These are phyloP conservation scores for Chytriomyces confervae DNA, from an alignment of 192 early-diverging fungal species.

Conservation along the genomic window DNA sequence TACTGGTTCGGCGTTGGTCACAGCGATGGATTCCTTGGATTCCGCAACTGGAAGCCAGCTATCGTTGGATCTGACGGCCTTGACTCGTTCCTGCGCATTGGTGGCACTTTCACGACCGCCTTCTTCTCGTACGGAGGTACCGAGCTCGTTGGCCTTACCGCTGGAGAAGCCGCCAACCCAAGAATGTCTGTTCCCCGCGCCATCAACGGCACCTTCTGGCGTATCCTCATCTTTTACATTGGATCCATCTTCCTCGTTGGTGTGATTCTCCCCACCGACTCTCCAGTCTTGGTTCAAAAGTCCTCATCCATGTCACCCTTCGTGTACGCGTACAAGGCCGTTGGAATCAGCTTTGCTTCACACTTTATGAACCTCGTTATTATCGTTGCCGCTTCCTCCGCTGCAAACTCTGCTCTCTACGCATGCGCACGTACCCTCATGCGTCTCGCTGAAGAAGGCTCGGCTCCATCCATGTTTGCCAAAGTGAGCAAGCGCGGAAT, in stretches of 20 bases:
- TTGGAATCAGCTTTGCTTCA: constrained; percentile 55
- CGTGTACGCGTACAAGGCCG: constrained; percentile 64
- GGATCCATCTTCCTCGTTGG: constrained; percentile 69
- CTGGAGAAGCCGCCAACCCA: constrained; percentile 87
- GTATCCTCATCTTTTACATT: constrained; percentile 79
- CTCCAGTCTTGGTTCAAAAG: constrained; percentile 54
- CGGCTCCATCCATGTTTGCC: constrained; percentile 64
- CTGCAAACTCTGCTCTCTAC: constrained; percentile 80
- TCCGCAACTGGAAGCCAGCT: constrained; percentile 48
- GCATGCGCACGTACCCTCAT: constrained; percentile 70
- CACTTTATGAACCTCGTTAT: constrained; percentile 78
- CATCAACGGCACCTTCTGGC: constrained; percentile 71
- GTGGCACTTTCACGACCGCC: constrained; percentile 74
- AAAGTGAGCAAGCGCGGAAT: constrained; percentile 60
- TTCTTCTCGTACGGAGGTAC: constrained; percentile 61
- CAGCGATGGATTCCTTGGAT: constrained; percentile 48
- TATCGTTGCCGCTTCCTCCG: constrained; percentile 73
- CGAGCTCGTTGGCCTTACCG: constrained; percentile 83
- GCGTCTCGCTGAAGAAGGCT: constrained; percentile 64
- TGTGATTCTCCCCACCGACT: constrained; percentile 73
- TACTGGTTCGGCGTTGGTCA: constrained; percentile 63
- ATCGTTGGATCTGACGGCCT: background rate
- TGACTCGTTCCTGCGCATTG: constrained; percentile 52
- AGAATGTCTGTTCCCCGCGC: constrained; percentile 46
- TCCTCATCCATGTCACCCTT: constrained; percentile 65